These are phyloP conservation scores for Thalassiosira mediterranea DNA, from an alignment of 352 stramenopile genomes.

Conservation along the genomic window DNA sequence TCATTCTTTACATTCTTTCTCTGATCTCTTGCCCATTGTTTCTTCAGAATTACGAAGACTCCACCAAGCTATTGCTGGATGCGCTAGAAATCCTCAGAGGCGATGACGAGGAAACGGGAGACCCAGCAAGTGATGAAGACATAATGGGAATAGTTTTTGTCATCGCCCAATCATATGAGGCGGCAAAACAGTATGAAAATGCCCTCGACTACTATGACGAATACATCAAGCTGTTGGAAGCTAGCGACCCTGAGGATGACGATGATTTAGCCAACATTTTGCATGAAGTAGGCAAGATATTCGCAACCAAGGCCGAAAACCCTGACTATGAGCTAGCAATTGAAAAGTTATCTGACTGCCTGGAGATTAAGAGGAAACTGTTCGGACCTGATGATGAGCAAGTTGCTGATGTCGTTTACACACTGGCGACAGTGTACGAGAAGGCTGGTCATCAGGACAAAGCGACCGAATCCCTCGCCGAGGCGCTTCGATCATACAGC, in stretches of 20 bases:
- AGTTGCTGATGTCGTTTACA: slow-evolving; percentile 49
- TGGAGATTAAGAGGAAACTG: slow-evolving; percentile 50
- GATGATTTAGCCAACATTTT: slow-evolving; percentile 52
- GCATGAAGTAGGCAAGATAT: slow-evolving; percentile 53
- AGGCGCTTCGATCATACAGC: slow-evolving; percentile 57
- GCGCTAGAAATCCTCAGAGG: slow-evolving; percentile 52
- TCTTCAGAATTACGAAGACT: slow-evolving; percentile 49
- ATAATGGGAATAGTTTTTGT: slow-evolving; percentile 50
- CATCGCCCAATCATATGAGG: slow-evolving; percentile 42
- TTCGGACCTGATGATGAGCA: slow-evolving; percentile 44
- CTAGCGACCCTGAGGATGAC: slow-evolving; percentile 27
- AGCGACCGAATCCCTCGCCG: slow-evolving; percentile 29
- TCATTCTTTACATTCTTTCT: too few species aligned
- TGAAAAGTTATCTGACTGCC: slow-evolving; percentile 52
- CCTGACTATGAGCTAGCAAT: slow-evolving; percentile 52
- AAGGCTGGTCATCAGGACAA: slow-evolving; percentile 41
- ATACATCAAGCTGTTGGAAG: slow-evolving; percentile 49
- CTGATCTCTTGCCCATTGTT: too few species aligned
- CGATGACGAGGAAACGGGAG: slow-evolving; percentile 37
- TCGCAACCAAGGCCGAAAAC: slow-evolving; percentile 24
- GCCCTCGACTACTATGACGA: slow-evolving; percentile 60
- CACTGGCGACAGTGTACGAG: slow-evolving; percentile 49
- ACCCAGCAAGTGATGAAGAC: slow-evolving; percentile 40
- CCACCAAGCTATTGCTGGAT: slow-evolving; percentile 54
- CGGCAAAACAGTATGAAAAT: slow-evolving; percentile 51